A percentile compares a stretch with the other conserved stretches of the same genome.
phyloP scores from a whole-genome alignment of 129 eudicot genomes.

The Centella asiatica region DNA sequence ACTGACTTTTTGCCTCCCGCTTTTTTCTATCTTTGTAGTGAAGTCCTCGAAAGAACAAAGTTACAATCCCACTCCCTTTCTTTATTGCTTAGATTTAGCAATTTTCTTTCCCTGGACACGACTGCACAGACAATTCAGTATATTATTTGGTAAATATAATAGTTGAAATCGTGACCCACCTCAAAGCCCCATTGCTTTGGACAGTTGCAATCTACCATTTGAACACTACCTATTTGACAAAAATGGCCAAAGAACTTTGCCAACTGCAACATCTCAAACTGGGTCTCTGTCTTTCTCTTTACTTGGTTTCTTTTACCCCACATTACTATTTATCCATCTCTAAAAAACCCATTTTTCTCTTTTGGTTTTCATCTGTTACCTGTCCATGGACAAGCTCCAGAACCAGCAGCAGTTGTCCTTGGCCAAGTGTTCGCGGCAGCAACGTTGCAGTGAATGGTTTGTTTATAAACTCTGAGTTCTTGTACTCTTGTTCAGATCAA shows the following conservation, averaged over 20 bases:
- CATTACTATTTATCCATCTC: conserved; percentile 34
- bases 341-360: conserved; percentile 21
- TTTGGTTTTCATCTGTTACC: conserved; percentile 27
- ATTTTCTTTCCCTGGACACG: neutral
- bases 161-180: conserved; percentile 48
- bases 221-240: conserved; percentile 46
- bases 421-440: conserved; percentile 73
- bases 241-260: conserved; percentile 40
- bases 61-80: conserved; percentile 25
- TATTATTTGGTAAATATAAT: neutral
- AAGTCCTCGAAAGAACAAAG: conserved; percentile 27
- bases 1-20: neutral
- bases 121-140: conserved; percentile 5
- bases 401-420: conserved; percentile 48
- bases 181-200: conserved; percentile 59
- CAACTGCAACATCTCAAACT: conserved; percentile 37
- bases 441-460: conserved; percentile 85
- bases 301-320: conserved; percentile 43
- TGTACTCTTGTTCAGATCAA: neutral
- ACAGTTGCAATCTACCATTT: conserved; percentile 52
- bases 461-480: conserved; percentile 18
- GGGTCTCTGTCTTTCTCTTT: conserved; percentile 42
- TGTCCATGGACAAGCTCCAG: conserved; percentile 65
- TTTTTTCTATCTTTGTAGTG: conserved; percentile 33
- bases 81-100: conserved; percentile 33